A percentile compares a stretch with the other conserved stretches of the same genome.
Conservation (phyloP, 495 filamentous ascomycete species). For the Talaromyces proteolyticus region DNA sequence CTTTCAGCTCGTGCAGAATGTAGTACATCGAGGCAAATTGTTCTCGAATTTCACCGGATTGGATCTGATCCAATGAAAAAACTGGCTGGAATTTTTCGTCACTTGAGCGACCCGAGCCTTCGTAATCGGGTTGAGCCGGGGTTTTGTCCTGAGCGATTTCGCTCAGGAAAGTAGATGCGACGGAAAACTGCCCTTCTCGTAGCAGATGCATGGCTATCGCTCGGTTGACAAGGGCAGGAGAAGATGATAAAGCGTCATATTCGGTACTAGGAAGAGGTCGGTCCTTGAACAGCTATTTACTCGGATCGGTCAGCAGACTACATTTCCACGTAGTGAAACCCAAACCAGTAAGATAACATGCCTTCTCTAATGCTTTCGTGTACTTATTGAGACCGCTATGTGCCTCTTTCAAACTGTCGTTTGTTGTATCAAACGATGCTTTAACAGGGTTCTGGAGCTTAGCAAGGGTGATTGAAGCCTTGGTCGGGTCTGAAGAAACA, state of each 20-base stretch:
- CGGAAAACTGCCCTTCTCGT: slow-evolving; percentile 86
- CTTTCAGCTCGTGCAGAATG: slow-evolving; percentile 71
- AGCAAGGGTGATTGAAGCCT: slow-evolving; percentile 63
- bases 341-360: slow-evolving; percentile 21
- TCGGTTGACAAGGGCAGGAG: slow-evolving; percentile 74
- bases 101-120: slow-evolving; percentile 7
- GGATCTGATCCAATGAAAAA: slow-evolving; percentile 40
- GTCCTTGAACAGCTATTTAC: slow-evolving; percentile 63
- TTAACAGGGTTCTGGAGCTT: slow-evolving; percentile 82
- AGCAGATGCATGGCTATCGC: slow-evolving; percentile 96
- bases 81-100: slow-evolving; percentile 11
- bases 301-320: neutral
- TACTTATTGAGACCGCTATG: slow-evolving; percentile 74
- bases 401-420: slow-evolving; percentile 72
- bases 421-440: slow-evolving; percentile 68
- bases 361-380: slow-evolving; percentile 77
- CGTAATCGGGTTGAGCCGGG: slow-evolving; percentile 8
- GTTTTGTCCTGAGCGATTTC: slow-evolving; percentile 47
- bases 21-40: slow-evolving; percentile 87
- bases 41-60: slow-evolving; percentile 63
- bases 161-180: slow-evolving; percentile 72
- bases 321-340: neutral
- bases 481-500: slow-evolving; percentile 53
- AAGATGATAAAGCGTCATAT: slow-evolving; percentile 73
- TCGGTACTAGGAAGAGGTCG: slow-evolving; percentile 69